phyloP scores from a whole-genome alignment of 345 rosid genomes.

The Rhodomyrtus tomentosa region DNA sequence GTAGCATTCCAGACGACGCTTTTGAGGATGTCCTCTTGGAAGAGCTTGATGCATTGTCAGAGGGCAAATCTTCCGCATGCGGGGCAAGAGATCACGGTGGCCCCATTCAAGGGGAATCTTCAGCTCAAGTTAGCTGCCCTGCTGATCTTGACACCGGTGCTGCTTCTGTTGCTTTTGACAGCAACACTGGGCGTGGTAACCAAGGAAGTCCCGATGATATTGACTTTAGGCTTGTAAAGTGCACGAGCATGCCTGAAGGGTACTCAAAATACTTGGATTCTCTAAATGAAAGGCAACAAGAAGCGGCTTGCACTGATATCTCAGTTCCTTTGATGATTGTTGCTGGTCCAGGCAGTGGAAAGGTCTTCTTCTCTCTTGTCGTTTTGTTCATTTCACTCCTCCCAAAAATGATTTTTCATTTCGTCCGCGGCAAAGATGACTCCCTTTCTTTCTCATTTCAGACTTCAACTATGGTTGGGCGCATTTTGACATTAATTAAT shows the following conservation, averaged over 20 bases:
- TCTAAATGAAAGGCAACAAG: conserved; percentile 75
- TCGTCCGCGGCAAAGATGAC: conserved; percentile 1
- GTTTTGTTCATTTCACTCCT: background rate
- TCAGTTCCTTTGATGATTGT: conserved; percentile 77
- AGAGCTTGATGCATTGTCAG: conserved; percentile 63
- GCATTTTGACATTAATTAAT: conserved; percentile 57
- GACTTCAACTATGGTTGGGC: conserved; percentile 99
- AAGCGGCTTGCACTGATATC: conserved; percentile 70
- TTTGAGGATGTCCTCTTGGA: conserved; percentile 50
- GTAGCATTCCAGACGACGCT: conserved; percentile 62
- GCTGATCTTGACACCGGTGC: background rate
- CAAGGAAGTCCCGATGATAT: background rate
- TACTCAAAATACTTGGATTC: conserved; percentile 50
- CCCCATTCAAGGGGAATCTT: background rate
- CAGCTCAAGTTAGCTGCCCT: background rate
- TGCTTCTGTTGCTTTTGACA: background rate
- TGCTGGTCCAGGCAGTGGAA: conserved; percentile 99
- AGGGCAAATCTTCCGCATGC: conserved; percentile 37
- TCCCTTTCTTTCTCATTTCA: conserved; percentile 18
- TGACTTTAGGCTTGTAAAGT: conserved; percentile 1
- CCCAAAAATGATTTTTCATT: background rate
- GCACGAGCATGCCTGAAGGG: conserved; percentile 43
- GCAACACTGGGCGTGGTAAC: background rate
- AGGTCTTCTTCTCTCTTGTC: conserved; percentile 32
- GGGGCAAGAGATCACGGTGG: conserved; percentile 9